Base-by-base conservation (phyloP, 805 yeast genomes). In the Candida ascalaphidarum region DNA sequence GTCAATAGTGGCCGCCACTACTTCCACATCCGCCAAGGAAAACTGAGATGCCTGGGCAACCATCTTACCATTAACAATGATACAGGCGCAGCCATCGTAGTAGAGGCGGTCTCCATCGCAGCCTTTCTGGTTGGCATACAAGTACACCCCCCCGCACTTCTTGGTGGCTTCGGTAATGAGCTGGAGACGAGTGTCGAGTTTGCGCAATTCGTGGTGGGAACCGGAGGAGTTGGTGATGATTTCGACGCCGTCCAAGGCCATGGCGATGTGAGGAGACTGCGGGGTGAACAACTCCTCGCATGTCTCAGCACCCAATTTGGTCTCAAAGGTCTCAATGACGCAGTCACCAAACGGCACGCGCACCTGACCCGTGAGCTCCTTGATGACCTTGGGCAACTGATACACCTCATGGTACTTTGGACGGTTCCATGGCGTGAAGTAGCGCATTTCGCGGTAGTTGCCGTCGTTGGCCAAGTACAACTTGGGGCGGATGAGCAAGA, bases 241-340 rank as follows among this genome's bases (percentile, higher is more conserved):
- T 55, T 92, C 99, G n/a, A 89, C 95, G 23, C 99, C 99, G 52
- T 86, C 96, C 19, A 92, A 61, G 0, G 95, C 73, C 84, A 89
- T 77, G 12, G 75, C 74, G 31, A 92, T 82, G 53, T 89, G 96
- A 3, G 99, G 98, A 3, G 95, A 77, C 39, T 84, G 80, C 1
- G 99, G 98, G 0, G 99, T 92, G 55, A 92, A 92, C 32, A 92
- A 64, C 55, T 92, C 99, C 52, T 92, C 99, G 54, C 99, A 92
- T 1, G 99, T 94, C 55, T 92, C 99, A 25, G 89, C 84, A n/a
- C 99, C 99, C 31, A 92, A 67, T 24, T 81, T 77, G 0, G 97
- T 85, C 44, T 88, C 96, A 33, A 74, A 50, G 1, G 96, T 81
- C 29, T 81, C 74, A 24, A 92, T 61, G 4, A 84, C 81, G 31